Base-by-base conservation (phyloP, 345 rosid genomes). In the Heritiera fomes region DNA sequence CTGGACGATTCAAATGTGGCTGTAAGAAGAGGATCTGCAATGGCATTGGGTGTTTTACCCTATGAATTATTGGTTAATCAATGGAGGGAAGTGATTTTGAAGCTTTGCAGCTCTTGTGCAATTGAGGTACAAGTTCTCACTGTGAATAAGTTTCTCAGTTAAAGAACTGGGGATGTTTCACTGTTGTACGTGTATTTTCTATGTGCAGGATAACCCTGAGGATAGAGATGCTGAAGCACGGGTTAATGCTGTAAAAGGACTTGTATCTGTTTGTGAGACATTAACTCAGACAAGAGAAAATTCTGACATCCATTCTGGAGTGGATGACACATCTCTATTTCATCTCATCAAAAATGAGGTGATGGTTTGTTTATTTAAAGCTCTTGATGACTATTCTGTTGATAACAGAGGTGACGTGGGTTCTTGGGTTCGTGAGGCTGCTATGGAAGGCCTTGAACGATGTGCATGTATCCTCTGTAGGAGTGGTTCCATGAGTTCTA, bases 381-480 rank as follows among this genome's bases (percentile, higher is more conserved):
- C 99, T 85, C 94, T 96, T 69, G 86, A 90, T 81, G 99, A 96
- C 82, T 96, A 96, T 85, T 96, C 98, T 4, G 93, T 91, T 30
- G 99, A 96, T 81, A 91, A 96, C 76, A 86, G 99, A 83, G 98
- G 99, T 71, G 99, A 96, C 90, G 97, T 94, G 52, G 98, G 99
- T 80, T 96, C 98, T 71, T 96, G 99, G 99, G 92, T 96, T 82
- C 97, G 99, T 82, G 98, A 92, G 84, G 99, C 98, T 85, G 97
- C 98, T 75, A 85, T 96, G 82, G 85, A 91, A 86, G 98, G 98
- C 77, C 93, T 96, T 75, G 94, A 92, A 86, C 89, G 78, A 80
- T 96, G 97, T 84, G 80, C 93, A 78, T 88, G 85, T 81, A 88
- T 96, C 82, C 97, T 96, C 59, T 91, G 97, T 76, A 79, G 82